Evolutionary conservation across 2,329 filamentous ascomycete genomes (phyloP), one percentile per base, ranked within the genome.

Genomic region (Diaporthe citri): DNA sequence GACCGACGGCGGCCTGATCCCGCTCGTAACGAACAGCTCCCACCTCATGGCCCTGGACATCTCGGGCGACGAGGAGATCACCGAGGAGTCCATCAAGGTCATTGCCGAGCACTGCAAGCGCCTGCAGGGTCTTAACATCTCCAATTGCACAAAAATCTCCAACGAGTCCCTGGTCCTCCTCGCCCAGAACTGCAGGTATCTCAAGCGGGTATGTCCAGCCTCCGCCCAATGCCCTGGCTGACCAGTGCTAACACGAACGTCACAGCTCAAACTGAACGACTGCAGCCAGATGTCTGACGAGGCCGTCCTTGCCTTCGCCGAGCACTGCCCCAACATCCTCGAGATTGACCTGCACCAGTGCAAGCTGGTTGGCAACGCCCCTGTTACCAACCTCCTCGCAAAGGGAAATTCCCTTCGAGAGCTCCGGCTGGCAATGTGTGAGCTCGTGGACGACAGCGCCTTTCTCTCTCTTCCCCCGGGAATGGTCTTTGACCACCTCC

Each of bases 261-360:
- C 5, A 59, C 79, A 97, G 92, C 90, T 99, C 78, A 99, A 99
- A 90, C 90, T 99, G 76, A 99, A 98, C 83, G 94, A 96, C 74
- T 98, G 97, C 82, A 84, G 86, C n/a, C 94, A 97, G 83, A 87
- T 98, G 46, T 95, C 93, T 52, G 95, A 98, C 82, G 88, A 89
- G 66, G 93, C 95, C 9, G 93, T 98, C 77, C 87, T 94, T 75
- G 94, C 95, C 4, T 97, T 99, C 82, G 96, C 97, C 8, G 88
- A 92, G 60, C 91, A 97, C 84, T 98, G 96, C 82, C 94, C 93
- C 17, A 96, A 98, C 78, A 95, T 99, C 43, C 92, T 99, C 77
- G 97, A 99, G 84, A 98, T 99, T 76, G 97, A 99, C 82, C 90
- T 99, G 20, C 94, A 98, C 79, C 93, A 95, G 79, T 97, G 97